phyloP scores from a whole-genome alignment of 306 rosid species.

The Rosa multiflora region DNA sequence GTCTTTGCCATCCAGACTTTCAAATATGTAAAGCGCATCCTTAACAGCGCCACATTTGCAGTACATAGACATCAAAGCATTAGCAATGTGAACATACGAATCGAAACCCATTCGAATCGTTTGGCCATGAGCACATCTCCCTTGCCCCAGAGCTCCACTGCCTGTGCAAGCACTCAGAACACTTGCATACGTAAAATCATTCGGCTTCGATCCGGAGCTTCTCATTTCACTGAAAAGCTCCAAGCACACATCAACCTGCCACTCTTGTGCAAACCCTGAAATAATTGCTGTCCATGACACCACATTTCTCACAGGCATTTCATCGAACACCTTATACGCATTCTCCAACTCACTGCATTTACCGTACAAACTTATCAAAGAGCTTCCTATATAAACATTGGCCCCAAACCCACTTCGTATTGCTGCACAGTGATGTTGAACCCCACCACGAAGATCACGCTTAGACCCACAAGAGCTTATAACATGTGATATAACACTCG shows the following conservation, averaged over 20 bases:
- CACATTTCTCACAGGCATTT: slow-evolving; percentile 73
- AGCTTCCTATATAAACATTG: slow-evolving; percentile 76
- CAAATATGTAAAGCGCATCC: slow-evolving; percentile 58
- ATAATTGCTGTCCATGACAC: slow-evolving; percentile 86
- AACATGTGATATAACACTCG: slow-evolving; percentile 48
- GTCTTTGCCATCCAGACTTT: slow-evolving; percentile 45
- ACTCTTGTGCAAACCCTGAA: slow-evolving; percentile 70
- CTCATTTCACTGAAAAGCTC: slow-evolving; percentile 62
- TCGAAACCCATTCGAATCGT: slow-evolving; percentile 58
- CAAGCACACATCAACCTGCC: slow-evolving; percentile 57
- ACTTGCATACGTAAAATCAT: slow-evolving; percentile 65
- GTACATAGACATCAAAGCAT: slow-evolving; percentile 81
- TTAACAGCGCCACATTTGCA: slow-evolving; percentile 70
- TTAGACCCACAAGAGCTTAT: slow-evolving; percentile 53
- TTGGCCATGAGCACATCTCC: slow-evolving; percentile 66
- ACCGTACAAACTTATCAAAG: slow-evolving; percentile 63
- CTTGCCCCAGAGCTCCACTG: slow-evolving; percentile 82
- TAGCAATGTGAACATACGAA: slow-evolving; percentile 47
- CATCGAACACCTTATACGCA: slow-evolving; percentile 57
- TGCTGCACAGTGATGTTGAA: slow-evolving; percentile 71
- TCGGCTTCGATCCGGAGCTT: slow-evolving; percentile 41
- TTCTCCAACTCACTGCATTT: slow-evolving; percentile 46
- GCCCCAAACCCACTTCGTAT: slow-evolving; percentile 53
- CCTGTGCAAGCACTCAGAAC: slow-evolving; percentile 75
- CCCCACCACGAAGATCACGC: slow-evolving; percentile 51